Percentiles rank a stretch among this genome's conserved stretches.
These are phyloP conservation scores for Acrodontium crateriforme DNA, from an alignment of 2,329 filamentous ascomycete species.

Conservation along the genomic window DNA sequence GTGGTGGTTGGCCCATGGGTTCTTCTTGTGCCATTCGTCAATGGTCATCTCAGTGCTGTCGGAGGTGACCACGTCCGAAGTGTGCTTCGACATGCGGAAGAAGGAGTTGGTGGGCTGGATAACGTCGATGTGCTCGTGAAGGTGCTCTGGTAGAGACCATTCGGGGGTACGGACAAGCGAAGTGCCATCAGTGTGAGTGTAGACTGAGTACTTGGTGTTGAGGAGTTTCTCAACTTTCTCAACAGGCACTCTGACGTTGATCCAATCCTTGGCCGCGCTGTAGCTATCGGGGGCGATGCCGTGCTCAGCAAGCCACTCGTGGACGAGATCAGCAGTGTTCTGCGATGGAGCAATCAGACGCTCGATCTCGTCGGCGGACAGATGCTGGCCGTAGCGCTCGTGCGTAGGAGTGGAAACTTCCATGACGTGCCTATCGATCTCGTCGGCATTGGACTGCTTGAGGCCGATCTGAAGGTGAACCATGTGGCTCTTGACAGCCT, in stretches of 20 bases:
- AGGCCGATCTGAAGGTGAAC: conserved; percentile 45
- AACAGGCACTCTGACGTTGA: conserved; percentile 40
- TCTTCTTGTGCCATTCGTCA: too few species aligned
- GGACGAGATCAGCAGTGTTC: conserved; percentile 38
- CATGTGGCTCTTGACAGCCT: conserved; percentile 34
- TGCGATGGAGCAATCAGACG: conserved; percentile 40
- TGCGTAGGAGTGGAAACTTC: conserved; percentile 42
- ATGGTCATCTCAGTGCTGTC: too few species aligned
- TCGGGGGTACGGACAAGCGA: conserved; percentile 37
- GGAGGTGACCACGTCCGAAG: too few species aligned
- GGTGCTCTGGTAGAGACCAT: conserved; percentile 45
- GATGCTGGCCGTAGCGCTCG: conserved; percentile 39
- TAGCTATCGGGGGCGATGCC: conserved; percentile 34
- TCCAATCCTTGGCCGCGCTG: conserved; percentile 44
- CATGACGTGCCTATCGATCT: conserved; percentile 41
- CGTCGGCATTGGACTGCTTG: conserved; percentile 42
- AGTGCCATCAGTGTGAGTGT: conserved; percentile 39
- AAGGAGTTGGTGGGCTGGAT: conserved; percentile 50
- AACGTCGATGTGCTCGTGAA: conserved; percentile 45
- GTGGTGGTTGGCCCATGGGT: too few species aligned
- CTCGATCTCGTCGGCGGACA: conserved; percentile 38
- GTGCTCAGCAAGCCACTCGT: conserved; percentile 42
- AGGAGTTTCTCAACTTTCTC: conserved; percentile 39
- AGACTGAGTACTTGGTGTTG: conserved; percentile 39
- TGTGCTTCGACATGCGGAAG: conserved; percentile 28